Base-by-base conservation (phyloP, 306 rosid genomes). In the Crotalaria pallida region DNA sequence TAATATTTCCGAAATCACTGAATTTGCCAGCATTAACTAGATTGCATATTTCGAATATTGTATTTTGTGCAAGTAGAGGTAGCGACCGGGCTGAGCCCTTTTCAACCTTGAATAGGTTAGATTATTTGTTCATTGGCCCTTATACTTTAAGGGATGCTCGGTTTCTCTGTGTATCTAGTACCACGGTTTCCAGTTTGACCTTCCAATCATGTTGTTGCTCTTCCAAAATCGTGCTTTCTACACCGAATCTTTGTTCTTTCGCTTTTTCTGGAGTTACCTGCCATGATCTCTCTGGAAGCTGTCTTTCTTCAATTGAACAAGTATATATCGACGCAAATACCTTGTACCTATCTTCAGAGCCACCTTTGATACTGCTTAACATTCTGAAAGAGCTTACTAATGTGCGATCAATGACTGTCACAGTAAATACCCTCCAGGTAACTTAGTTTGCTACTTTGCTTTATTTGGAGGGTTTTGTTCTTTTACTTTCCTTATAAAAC, bases 401-500 rank as follows among this genome's bases (percentile, higher is more conserved):
- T 70, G 17, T 44, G 13, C 34, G 62, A 53, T 53, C 74, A 0
- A 40, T 62, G 64, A 69, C 45, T 0, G 65, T 69, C 13, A n/a
- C 72, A 6, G 6, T 66, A 10, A 33, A 33, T 51, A 69, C 71
- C 62, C 77, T 77, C 12, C 76, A 61, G 77, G 72, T 50, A 76
- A 3, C 24, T 45, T 58, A 7, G 12, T 12, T 17, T 43, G 4
- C 8, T 58, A 7, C 10, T 12, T 17, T 43, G 4, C 8, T 18
- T 22, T 62, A 24, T 51, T 52, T 63, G 24, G 24, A 6, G 18
- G 29, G 60, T 40, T 29, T 65, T 55, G 0, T 58, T 43, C 43
- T 50, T 22, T n/a, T 53, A 12, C 51, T 75, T 47, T 56, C 3
- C 45, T 12, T 2, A 4, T 0, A 0, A 67, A 49, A 50, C 10